These are phyloP conservation scores for Pleurotus cornucopiae DNA, from an alignment of 768 basidiomycete genomes.

Conservation along the genomic window DNA sequence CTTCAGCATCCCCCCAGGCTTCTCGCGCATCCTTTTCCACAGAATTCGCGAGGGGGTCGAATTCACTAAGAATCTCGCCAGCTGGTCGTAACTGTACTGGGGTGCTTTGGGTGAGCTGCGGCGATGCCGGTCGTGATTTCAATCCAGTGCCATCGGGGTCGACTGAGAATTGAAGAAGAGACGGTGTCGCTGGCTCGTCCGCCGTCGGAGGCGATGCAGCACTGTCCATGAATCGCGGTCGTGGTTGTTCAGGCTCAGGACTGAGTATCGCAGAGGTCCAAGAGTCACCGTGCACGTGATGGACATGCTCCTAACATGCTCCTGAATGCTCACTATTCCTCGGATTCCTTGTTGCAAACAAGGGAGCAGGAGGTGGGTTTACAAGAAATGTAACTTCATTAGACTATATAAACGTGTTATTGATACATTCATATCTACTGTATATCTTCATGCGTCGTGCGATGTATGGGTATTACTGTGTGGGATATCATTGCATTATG, in stretches of 20 bases:
- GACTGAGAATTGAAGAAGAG: not conserved
- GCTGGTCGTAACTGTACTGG: conserved; percentile 16
- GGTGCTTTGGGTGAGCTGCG: conserved; percentile 3
- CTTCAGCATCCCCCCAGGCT: conserved; percentile 62
- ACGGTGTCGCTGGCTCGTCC: not conserved
- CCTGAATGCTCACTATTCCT: no score
- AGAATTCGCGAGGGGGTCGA: conserved; percentile 60
- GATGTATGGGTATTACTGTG: not conserved
- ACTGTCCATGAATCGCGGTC: not conserved
- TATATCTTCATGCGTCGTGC: no score
- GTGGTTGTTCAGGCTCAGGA: not conserved
- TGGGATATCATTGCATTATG: conserved; percentile 14
- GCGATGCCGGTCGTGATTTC: conserved; percentile 9
- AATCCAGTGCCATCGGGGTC: conserved; percentile 4
- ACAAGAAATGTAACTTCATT: no score
- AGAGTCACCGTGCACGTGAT: no score
- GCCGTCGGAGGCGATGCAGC: not conserved
- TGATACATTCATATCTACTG: no score
- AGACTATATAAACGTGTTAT: no score
- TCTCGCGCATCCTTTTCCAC: conserved; percentile 58
- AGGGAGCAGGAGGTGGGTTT: no score
- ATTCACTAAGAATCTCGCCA: conserved; percentile 50
- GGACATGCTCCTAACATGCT: no score
- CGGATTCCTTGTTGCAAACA: no score
- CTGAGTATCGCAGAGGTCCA: not conserved